Evolutionary conservation across 495 filamentous ascomycete species (phyloP), one percentile per base, ranked within the genome.

Genomic region (Aspergillus conjunctus): DNA sequence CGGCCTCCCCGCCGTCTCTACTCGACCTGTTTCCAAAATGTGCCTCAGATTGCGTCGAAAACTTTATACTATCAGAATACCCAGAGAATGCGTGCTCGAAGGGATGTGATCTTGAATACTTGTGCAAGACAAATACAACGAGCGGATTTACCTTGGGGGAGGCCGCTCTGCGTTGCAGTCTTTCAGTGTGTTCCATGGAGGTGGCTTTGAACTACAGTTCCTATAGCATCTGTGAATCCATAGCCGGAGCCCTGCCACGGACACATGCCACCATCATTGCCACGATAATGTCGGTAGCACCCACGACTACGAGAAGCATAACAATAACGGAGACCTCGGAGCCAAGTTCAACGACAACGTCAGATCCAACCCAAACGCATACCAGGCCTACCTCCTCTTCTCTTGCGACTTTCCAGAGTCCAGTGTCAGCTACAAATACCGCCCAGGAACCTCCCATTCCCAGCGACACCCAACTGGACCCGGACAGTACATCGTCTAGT

Each of bases 61-160:
- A 80, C 31, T 91, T 89, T 70, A 78, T 91, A 65, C 61, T 71
- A 22, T 67, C 77, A 56, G 83, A 88, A 69, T 90, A 86, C 64
- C 77, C 78, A 45, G 64, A 64, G 14, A 72, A 72, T 57, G 68
- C 66, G 59, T 87, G 83, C 68, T 75, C 77, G n/a, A 63, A 66
- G 53, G 71, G 72, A 18, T 77, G 79, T 34, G 75, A 84, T 43
- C 68, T 89, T 60, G 71, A 75, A 61, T 91, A 88, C 65, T 74
- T 91, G 9, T 92, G 89, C 66, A 72, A 74, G 37, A 78, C 79
- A 41, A 76, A 77, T 48, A 87, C 83, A n/a, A 68, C 65, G 11
- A 81, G 80, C 57, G 87, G 86, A 32, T 87, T 87, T 58, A 90
- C 89, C 0, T 56, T 93, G 50, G 88, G 88, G 11, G 89, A 91